These are phyloP conservation scores for Zanthoxylum bungeanum DNA, from an alignment of 345 rosid species.

Conservation along the genomic window DNA sequence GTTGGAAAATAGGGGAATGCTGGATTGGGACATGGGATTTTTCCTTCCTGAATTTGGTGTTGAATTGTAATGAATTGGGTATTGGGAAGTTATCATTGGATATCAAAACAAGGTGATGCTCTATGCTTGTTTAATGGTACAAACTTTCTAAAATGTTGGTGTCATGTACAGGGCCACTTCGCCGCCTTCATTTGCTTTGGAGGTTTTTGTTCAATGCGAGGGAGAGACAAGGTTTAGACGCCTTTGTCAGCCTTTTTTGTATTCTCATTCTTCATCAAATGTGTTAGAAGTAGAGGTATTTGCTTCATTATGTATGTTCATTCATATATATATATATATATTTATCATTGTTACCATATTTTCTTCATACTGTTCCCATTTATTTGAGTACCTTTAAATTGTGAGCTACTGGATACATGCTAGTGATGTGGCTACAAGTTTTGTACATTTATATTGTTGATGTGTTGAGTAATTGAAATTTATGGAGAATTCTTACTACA, in stretches of 20 bases:
- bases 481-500: background rate
- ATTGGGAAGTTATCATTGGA: background rate
- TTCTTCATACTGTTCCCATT: background rate
- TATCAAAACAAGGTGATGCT: background rate
- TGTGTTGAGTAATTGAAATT: background rate
- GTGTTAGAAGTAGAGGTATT: constrained; percentile 92
- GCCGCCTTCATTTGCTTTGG: constrained; percentile 98
- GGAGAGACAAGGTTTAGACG: constrained; percentile 95
- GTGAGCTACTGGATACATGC: background rate
- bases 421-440: background rate
- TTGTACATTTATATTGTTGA: background rate
- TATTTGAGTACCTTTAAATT: background rate
- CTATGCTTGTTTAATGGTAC: background rate
- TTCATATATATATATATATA: too few relatives aligned
- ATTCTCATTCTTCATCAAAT: constrained; percentile 94
- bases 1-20: background rate
- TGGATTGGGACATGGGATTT: background rate
- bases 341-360: background rate
- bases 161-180: constrained; percentile 77
- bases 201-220: constrained; percentile 89
- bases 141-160: constrained; percentile 3
- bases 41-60: background rate
- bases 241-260: constrained; percentile 92
- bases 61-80: background rate
- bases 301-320: background rate